phyloP scores from a whole-genome alignment of 345 rosid genomes.

The Pseudoturritis turrita region DNA sequence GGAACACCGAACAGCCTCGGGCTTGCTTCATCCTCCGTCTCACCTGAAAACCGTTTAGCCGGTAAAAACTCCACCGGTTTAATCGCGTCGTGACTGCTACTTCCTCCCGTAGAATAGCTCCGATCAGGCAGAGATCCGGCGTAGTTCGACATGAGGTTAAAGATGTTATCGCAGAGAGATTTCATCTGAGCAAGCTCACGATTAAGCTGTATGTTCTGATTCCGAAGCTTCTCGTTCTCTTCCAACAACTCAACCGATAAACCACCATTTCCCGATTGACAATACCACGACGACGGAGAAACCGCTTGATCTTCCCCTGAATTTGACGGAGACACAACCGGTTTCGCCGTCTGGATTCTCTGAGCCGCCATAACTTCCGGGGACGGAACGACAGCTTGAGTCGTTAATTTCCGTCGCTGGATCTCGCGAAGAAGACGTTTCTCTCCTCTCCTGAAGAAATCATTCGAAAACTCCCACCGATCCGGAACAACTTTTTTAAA shows the following conservation, averaged over 20 bases:
- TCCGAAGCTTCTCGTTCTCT: slow-evolving; percentile 76
- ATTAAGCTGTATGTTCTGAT: slow-evolving; percentile 54
- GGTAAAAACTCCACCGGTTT: slow-evolving; percentile 42
- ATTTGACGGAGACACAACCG: slow-evolving; percentile 45
- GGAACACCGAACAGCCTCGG: slow-evolving; percentile 70
- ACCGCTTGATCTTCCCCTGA: slow-evolving; percentile 57
- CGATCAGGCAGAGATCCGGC: slow-evolving; percentile 25
- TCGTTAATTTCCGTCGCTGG: slow-evolving; percentile 65
- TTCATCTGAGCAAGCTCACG: slow-evolving; percentile 69
- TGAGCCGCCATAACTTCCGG: slow-evolving; percentile 15
- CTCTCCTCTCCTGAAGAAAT: slow-evolving; percentile 67
- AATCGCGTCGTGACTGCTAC: not conserved
- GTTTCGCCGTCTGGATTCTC: slow-evolving; percentile 34
- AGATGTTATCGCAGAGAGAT: slow-evolving; percentile 54
- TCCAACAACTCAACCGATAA: slow-evolving; percentile 49
- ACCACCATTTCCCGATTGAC: slow-evolving; percentile 14
- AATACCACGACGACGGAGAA: slow-evolving; percentile 51
- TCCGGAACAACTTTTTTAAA: slow-evolving; percentile 83
- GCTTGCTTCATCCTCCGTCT: slow-evolving; percentile 19
- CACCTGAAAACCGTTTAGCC: slow-evolving; percentile 19
- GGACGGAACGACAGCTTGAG: slow-evolving; percentile 10
- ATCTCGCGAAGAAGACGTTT: slow-evolving; percentile 67
- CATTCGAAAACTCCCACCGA: slow-evolving; percentile 95
- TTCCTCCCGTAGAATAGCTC: not conserved
- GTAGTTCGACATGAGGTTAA: slow-evolving; percentile 48